Base-by-base conservation (phyloP, 2,329 filamentous ascomycete genomes). In the Pestalotiopsis sp. region DNA sequence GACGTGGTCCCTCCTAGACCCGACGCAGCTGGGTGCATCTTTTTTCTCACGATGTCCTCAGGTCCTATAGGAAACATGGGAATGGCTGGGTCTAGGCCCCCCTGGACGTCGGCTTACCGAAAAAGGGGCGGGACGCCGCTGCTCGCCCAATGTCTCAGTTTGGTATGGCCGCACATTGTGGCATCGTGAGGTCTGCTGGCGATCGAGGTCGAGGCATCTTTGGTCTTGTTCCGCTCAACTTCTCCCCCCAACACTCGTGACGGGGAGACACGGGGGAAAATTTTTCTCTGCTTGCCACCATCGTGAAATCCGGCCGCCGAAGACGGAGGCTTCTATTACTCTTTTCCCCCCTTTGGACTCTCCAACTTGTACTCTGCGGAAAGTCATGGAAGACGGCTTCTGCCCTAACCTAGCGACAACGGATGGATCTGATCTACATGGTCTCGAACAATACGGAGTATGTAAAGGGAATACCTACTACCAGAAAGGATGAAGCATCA, bases 81-180 rank as follows among this genome's bases (percentile, higher is more conserved):
- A 17, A 52, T 27, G 45, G 66, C 66, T 14, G 7, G 66, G 66
- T 68, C 66, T 65, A 68, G 66, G 56, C 60, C 65, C 27, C 65
- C 14, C 56, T 41, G 60, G 56, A 36, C 59, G 40, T 60, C 66
- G 66, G 66, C 56, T 58, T 68, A 45, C 66, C 60, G 57, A 17
- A 52, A 68, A 68, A 60, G 17, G 63, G 66, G 25, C 60, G 60
- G 56, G 20, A 60, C 49, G 61, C 61, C 61, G 61, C 38, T 57
- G 20, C 60, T 41, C 57, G 23, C 57, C 12, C 66, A 31, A 58
- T 68, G 49, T 36, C 57, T 62, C 25, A 56, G 52, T 57, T 60
- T 27, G 41, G 66, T 68, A 31, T 68, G 66, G 66, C 45, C 60
- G 45, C 52, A 36, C 36, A 64, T 59, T 40, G 61, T 64, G 40